phyloP scores from a whole-genome alignment of 2,329 filamentous ascomycete genomes.

The Daldinia sp. region DNA sequence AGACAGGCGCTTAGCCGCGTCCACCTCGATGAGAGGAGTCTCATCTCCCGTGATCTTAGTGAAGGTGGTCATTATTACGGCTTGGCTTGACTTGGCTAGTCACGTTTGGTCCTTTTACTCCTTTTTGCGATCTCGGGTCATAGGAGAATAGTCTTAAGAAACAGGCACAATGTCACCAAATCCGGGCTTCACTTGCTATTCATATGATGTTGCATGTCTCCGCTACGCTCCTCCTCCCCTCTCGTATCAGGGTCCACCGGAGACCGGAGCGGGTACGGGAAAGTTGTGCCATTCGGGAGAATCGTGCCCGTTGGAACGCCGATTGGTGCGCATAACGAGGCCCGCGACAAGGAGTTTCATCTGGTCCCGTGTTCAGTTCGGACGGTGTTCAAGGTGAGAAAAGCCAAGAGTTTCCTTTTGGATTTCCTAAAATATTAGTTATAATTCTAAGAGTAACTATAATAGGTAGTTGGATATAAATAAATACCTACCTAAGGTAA shows the following conservation, averaged over 20 bases:
- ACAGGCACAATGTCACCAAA: background rate
- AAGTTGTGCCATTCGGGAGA: constrained; percentile 40
- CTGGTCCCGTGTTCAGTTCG: constrained; percentile 11
- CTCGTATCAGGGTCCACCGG: constrained; percentile 22
- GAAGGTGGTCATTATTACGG: constrained; percentile 74
- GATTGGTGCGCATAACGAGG: constrained; percentile 44
- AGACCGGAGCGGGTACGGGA: constrained; percentile 39
- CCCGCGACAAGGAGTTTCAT: background rate
- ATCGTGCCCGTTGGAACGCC: constrained; percentile 34
- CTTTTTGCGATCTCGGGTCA: background rate
- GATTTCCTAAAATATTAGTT: background rate
- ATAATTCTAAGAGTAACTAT: background rate
- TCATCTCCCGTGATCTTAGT: constrained; percentile 73
- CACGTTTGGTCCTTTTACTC: background rate
- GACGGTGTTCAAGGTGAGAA: background rate
- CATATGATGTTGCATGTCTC: constrained; percentile 16
- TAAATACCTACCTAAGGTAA: background rate
- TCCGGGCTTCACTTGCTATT: constrained; percentile 17
- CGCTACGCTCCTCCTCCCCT: constrained; percentile 21
- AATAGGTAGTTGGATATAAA: background rate
- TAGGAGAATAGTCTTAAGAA: constrained; percentile 5
- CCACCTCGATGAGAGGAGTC: constrained; percentile 73
- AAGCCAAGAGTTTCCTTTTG: background rate
- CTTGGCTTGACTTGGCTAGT: too few relatives aligned
- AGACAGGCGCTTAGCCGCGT: constrained; percentile 73